These are phyloP conservation scores for Phytophthora pluvialis DNA, from an alignment of 352 stramenopile genomes.

Conservation along the genomic window DNA sequence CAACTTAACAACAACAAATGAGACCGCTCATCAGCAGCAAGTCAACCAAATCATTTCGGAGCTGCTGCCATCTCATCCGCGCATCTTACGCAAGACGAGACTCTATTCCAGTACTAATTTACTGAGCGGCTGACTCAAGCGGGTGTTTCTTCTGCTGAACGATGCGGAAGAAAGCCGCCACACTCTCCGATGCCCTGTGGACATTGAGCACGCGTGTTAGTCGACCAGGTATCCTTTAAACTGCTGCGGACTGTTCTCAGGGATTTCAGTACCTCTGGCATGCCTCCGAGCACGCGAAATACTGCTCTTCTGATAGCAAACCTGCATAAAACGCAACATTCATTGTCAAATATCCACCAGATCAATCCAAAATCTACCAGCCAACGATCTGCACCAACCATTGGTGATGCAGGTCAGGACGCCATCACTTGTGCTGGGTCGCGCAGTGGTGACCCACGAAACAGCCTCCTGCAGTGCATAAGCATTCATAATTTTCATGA, in stretches of 20 bases:
- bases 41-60: neutral
- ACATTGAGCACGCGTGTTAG: constrained; percentile 1
- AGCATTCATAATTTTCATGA: neutral
- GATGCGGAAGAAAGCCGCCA: constrained; percentile 77
- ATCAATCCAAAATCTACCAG: neutral
- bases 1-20: too few species aligned
- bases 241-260: too few species aligned
- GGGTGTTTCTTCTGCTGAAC: constrained; percentile 81
- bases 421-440: constrained; percentile 67
- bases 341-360: neutral
- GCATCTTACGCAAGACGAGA: neutral
- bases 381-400: constrained; percentile 39
- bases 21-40: neutral
- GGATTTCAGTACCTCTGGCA: constrained; percentile 48
- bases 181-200: constrained; percentile 70
- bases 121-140: constrained; percentile 29
- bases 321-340: constrained; percentile 35
- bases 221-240: neutral
- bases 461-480: constrained; percentile 48
- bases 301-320: constrained; percentile 79
- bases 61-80: constrained; percentile 5
- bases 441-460: constrained; percentile 70
- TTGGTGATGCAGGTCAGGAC: constrained; percentile 82
- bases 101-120: constrained; percentile 32
- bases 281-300: constrained; percentile 83